Base-by-base conservation (phyloP, 129 eudicot species). In the Mikania micrantha region DNA sequence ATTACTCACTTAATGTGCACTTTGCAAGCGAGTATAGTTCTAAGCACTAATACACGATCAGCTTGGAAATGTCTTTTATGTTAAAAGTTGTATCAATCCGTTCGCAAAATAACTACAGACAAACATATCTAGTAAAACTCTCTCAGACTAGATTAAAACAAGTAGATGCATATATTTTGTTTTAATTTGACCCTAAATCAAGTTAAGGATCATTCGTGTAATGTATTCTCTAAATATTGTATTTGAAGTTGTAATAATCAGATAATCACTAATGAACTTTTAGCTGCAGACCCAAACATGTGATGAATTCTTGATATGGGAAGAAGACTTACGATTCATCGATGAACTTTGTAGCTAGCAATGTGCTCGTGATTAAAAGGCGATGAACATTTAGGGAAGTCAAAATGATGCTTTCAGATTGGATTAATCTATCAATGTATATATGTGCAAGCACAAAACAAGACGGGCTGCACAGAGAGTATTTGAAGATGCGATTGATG, bases 331-430 rank as follows among this genome's bases (percentile, higher is more conserved):
- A 88, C 96, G 87, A 87, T 19, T 88, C 96, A 72, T 88, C 96
- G 59, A 85, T 77, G 78, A 83, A 88, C 75, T 88, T 88, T 68
- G 92, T 82, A 3, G 96, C 96, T 47, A 85, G 74, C 96, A 85
- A 76, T 28, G 85, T 71, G 62, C 96, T 83, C 22, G 96, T 85
- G 77, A 88, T 88, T 16, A 85, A 27, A 68, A 88, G 92, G 5
- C 96, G 87, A 74, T 88, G 96, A 56, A 88, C 84, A 68, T 64
- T 88, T 42, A 83, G 87, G 60, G 91, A 83, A 50, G 85, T 88
- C 72, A 88, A 60, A 16, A 31, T 27, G 64, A 81, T 42, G 40
- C 74, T 79, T 50, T 76, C 74, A 0, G 79, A 69, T 49, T 68
- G 77, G 53, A 83, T 63, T 36, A 69, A 85, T 79, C 92, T 83